phyloP scores from a whole-genome alignment of 1,284 basidiomycete genomes.

The Ustilago curta region DNA sequence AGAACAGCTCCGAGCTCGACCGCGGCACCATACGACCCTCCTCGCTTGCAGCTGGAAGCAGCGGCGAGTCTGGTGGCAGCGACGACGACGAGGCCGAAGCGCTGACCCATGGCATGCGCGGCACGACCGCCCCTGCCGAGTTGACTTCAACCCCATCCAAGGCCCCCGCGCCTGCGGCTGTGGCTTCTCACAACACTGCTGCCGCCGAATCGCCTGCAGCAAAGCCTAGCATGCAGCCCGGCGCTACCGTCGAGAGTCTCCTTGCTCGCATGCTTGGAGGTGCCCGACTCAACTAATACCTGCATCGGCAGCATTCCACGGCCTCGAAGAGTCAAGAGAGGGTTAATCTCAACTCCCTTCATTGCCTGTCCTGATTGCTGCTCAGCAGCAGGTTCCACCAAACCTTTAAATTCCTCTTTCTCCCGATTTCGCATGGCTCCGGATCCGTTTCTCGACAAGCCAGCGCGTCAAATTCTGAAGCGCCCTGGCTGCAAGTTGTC shows the following conservation, averaged over 20 bases:
- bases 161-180: slow-evolving; percentile 21
- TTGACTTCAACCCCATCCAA: slow-evolving; percentile 35
- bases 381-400: neutral
- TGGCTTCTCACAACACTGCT: slow-evolving; percentile 14
- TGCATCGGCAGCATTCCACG: neutral
- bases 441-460: slow-evolving; percentile 9
- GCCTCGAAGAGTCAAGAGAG: neutral
- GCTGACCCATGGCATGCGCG: slow-evolving; percentile 37
- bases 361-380: neutral
- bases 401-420: neutral
- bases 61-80: slow-evolving; percentile 38
- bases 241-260: slow-evolving; percentile 54
- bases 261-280: slow-evolving; percentile 59
- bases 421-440: neutral
- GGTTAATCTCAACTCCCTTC: neutral
- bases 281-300: slow-evolving; percentile 20
- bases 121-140: slow-evolving; percentile 54
- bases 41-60: slow-evolving; percentile 36
- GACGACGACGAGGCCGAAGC: slow-evolving; percentile 42
- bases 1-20: slow-evolving; percentile 42
- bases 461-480: slow-evolving; percentile 58
- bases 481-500: slow-evolving; percentile 45
- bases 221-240: slow-evolving; percentile 42
- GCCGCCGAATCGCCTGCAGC: slow-evolving; percentile 28
- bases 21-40: slow-evolving; percentile 26